Evolutionary conservation across 352 stramenopile genomes (phyloP).

Genomic region (Phytophthora constricta): DNA sequence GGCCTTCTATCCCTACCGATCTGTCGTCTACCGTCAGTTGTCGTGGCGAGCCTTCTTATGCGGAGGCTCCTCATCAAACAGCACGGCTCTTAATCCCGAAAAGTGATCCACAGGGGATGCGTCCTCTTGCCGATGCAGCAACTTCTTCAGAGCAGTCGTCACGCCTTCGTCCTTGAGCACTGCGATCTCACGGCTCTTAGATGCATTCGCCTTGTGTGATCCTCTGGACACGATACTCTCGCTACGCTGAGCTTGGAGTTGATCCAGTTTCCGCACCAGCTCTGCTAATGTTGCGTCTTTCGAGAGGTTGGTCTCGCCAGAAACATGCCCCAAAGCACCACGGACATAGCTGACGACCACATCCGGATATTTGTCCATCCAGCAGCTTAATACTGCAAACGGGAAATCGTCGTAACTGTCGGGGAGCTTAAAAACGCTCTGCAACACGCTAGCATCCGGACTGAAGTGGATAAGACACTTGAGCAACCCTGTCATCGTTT

Average conservation of each 20-base stretch:
- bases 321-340: constrained; percentile 47
- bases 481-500: constrained; percentile 77
- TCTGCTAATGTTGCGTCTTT: constrained; percentile 54
- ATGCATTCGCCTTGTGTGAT: constrained; percentile 3
- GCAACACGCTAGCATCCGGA: constrained; percentile 70
- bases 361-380: constrained; percentile 71
- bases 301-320: constrained; percentile 20
- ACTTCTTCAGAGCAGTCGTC: constrained; percentile 39
- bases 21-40: too few species aligned
- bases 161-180: constrained; percentile 62
- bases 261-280: constrained; percentile 69
- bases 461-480: constrained; percentile 80
- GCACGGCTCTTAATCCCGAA: constrained; percentile 31
- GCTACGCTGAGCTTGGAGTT: constrained; percentile 52
- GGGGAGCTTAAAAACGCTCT: constrained; percentile 79
- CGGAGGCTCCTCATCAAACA: constrained; percentile 46
- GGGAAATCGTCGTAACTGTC: constrained; percentile 71
- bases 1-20: too few species aligned
- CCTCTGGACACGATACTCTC: constrained; percentile 8
- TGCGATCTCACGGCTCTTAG: constrained; percentile 21
- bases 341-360: constrained; percentile 67
- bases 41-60: constrained; percentile 68
- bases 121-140: constrained; percentile 35
- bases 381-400: constrained; percentile 67
- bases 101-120: constrained; percentile 24